Conservation (phyloP, 176 grass and related monocot genomes). For the Cenchrus fungigraminus region DNA sequence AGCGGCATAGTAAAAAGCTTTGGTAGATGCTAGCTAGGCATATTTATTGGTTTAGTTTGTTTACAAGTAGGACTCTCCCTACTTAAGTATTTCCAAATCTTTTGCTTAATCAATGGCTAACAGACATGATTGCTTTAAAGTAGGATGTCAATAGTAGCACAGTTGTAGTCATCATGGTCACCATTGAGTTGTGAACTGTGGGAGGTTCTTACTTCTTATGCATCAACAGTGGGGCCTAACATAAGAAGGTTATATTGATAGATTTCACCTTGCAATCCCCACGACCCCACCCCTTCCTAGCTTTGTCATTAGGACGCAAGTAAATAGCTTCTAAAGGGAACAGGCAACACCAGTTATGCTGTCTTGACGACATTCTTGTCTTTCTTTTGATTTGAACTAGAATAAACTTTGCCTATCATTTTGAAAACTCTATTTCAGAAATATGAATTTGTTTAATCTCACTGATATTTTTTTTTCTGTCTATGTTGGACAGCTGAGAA, state of each 20-base stretch:
- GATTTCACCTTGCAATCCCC: neutral
- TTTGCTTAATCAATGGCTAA: neutral
- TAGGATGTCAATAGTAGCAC: neutral
- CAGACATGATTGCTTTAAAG: neutral
- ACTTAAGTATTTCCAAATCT: neutral
- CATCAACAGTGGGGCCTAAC: neutral
- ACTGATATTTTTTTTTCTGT: neutral
- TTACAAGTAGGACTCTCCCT: neutral
- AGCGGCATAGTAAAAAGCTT: neutral
- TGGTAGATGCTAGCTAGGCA: neutral
- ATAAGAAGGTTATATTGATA: neutral
- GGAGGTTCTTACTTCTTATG: neutral
- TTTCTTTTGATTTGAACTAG: neutral
- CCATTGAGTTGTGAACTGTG: neutral
- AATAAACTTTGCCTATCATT: neutral
- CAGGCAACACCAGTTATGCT: neutral
- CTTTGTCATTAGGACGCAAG: neutral
- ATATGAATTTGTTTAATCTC: conserved; percentile 7
- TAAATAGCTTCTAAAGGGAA: neutral
- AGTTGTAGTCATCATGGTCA: neutral
- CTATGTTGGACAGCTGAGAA: conserved; percentile 65
- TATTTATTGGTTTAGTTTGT: neutral
- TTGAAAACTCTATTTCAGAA: neutral
- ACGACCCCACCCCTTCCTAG: neutral
- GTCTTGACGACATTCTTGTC: neutral